Evolutionary conservation across 192 early-diverging fungal genomes (phyloP).

Genomic region (Entomortierella parvispora): DNA sequence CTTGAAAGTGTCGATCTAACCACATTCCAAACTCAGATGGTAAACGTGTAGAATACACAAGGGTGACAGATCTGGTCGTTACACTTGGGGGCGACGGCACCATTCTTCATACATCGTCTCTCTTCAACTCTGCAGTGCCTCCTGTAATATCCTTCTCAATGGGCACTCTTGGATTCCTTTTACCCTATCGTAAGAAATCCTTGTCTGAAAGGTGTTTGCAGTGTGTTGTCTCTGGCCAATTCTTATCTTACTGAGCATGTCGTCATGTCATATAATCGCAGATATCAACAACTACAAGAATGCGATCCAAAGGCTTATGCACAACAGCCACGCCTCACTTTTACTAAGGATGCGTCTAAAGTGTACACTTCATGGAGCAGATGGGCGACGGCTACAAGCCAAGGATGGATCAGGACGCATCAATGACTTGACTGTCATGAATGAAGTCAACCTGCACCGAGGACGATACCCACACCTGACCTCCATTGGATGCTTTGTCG

Average conservation of each 20-base stretch:
- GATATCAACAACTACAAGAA: conserved; percentile 71
- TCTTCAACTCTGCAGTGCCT: conserved; percentile 80
- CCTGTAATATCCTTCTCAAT: conserved; percentile 95
- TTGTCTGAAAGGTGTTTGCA: too few relatives aligned
- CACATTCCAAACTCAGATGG: too few relatives aligned
- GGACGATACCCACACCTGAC: conserved; percentile 87
- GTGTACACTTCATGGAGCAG: conserved; percentile 67
- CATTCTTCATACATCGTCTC: conserved; percentile 84
- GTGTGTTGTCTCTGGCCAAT: too few relatives aligned
- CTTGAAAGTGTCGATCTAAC: too few relatives aligned
- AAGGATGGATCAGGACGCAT: conserved; percentile 60
- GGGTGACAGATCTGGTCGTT: conserved; percentile 85
- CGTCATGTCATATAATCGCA: too few relatives aligned
- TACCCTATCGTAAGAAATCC: conserved; percentile 85
- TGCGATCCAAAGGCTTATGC: conserved; percentile 71
- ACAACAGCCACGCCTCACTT: conserved; percentile 68
- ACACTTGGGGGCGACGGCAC: conserved; percentile 96
- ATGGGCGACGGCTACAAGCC: conserved; percentile 61
- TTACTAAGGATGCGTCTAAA: conserved; percentile 83
- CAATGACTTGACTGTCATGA: conserved; percentile 75
- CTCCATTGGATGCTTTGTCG: conserved; percentile 81
- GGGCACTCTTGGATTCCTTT: conserved; percentile 91
- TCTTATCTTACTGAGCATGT: too few relatives aligned
- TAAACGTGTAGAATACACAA: conserved; percentile 66
- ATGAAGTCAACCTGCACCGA: conserved; percentile 89